Evolutionary conservation across 306 rosid genomes (phyloP), one percentile per base, ranked within the genome.

Genomic region (Trifolium repens): DNA sequence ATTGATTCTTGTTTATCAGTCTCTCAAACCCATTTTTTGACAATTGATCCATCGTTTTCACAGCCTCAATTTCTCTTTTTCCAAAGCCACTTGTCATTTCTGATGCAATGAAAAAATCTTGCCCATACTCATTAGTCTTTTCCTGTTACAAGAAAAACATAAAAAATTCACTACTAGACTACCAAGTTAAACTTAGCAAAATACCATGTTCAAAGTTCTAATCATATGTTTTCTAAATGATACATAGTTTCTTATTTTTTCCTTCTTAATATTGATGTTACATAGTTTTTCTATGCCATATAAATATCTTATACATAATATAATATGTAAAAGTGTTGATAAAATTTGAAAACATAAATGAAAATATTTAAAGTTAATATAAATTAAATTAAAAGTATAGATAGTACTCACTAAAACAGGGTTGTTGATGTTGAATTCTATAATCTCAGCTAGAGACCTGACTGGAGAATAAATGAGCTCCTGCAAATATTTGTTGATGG

Each of bases 401-500:
- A 32, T 32, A 30, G 34, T 30, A 17, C 84, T 87, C 72, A 85
- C 91, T 79, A 83, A 52, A 46, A 47, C 53, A 34, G 91, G 69
- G 65, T 89, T 24, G 0, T 91, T 70, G 43, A 59, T 10, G 85
- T 89, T 87, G 89, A 87, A 89, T 37, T 83, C 72, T 32, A 87
- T 89, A 24, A 89, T 76, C 55, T 91, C 86, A 24, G 87, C 85
- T 14, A 89, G 71, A 24, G 89, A 85, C 17, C 76, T 77, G 47
- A 91, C 87, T 0, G 93, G 91, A 69, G 92, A 88, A 5, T 43
- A 59, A 55, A 70, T n/a, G 16, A 91, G 85, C 12, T 86, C 85
- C 59, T 80, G 43, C 8, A 89, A 73, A 60, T 84, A 89, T 1
- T 71, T 53, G 39, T 87, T 89, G 65, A 91, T 16, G 71, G 74